Conservation (phyloP, 2,329 filamentous ascomycete genomes). For the Nemania sp. region DNA sequence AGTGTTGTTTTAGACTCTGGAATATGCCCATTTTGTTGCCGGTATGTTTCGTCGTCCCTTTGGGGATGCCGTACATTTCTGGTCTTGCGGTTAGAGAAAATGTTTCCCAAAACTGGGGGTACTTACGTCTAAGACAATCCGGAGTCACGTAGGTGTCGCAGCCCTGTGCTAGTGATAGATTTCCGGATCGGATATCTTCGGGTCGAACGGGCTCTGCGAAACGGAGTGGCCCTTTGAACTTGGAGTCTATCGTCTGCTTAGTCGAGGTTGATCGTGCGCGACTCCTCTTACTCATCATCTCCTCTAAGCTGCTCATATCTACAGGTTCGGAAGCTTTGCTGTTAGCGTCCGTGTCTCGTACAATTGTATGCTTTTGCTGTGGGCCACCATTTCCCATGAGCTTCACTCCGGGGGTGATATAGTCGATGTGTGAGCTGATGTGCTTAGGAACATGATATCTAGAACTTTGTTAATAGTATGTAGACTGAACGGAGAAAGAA, state of each 20-base stretch:
- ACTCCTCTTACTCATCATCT: constrained; percentile 39
- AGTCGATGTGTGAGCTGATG: constrained; percentile 64
- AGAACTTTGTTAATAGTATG: constrained; percentile 47
- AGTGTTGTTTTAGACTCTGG: constrained; percentile 56
- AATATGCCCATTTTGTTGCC: constrained; percentile 58
- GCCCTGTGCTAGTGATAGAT: constrained; percentile 40
- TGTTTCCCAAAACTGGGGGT: background rate
- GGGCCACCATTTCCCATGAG: constrained; percentile 51
- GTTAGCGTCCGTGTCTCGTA: constrained; percentile 17
- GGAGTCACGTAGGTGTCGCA: constrained; percentile 48
- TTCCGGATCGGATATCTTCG: constrained; percentile 40
- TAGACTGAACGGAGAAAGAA: background rate
- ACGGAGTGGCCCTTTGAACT: constrained; percentile 40
- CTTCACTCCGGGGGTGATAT: constrained; percentile 67
- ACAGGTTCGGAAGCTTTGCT: constrained; percentile 11
- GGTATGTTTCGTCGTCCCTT: constrained; percentile 47
- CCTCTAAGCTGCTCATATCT: constrained; percentile 24
- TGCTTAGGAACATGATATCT: constrained; percentile 63
- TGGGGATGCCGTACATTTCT: constrained; percentile 54
- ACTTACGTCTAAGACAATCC: constrained; percentile 48
- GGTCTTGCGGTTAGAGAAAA: constrained; percentile 8
- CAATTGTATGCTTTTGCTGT: constrained; percentile 41
- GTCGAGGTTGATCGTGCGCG: constrained; percentile 16
- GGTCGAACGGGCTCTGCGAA: constrained; percentile 44
- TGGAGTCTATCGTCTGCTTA: constrained; percentile 33